Conservation (phyloP, 306 rosid species). For the Trifolium subterraneum region DNA sequence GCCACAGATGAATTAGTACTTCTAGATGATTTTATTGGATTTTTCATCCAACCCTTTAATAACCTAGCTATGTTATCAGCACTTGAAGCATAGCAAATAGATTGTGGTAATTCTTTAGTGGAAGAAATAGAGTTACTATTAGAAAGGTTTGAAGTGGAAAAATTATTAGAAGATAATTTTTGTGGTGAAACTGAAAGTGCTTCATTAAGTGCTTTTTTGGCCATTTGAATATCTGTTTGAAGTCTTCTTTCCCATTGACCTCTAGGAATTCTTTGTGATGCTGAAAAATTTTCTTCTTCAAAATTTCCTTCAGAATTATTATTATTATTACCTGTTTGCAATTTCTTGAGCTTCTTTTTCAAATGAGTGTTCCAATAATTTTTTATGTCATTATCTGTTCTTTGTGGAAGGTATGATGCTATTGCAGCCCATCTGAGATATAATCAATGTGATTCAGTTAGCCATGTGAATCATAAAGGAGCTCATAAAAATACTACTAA, state of each 20-base stretch:
- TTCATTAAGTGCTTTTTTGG: constrained; percentile 69
- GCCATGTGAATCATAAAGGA: constrained; percentile 10
- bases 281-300: constrained; percentile 20
- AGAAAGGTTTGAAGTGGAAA: constrained; percentile 40
- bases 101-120: constrained; percentile 36
- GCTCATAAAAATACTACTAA: neutral
- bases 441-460: constrained; percentile 29
- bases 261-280: constrained; percentile 37
- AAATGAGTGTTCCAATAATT: constrained; percentile 51
- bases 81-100: constrained; percentile 67
- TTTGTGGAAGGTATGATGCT: constrained; percentile 50
- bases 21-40: constrained; percentile 50
- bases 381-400: constrained; percentile 53
- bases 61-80: constrained; percentile 76
- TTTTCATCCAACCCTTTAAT: constrained; percentile 78
- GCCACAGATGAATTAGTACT: constrained; percentile 42
- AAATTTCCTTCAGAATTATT: constrained; percentile 3
- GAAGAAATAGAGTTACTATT: constrained; percentile 39
- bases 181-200: constrained; percentile 87
- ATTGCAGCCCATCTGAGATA: constrained; percentile 50
- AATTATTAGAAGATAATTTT: constrained; percentile 27
- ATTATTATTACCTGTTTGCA: constrained; percentile 10
- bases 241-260: constrained; percentile 53
- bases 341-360: constrained; percentile 47
- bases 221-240: constrained; percentile 49